Percentiles rank a stretch among this genome's conserved stretches.
These are phyloP conservation scores for Trypanosoma congolense DNA, from an alignment of 208 protist species.

Conservation along the genomic window DNA sequence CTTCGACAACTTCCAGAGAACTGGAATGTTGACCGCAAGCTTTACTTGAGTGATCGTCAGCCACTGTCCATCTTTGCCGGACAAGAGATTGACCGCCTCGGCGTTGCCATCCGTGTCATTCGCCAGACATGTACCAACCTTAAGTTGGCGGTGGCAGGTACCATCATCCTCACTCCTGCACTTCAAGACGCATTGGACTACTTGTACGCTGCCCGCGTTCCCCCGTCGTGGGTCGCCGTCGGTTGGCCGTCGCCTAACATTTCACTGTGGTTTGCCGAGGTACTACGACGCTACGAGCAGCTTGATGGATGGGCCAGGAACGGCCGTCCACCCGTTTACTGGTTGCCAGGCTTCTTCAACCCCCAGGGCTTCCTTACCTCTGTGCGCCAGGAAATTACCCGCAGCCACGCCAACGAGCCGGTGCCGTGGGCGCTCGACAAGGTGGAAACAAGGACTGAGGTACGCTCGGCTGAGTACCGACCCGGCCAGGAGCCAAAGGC, in stretches of 20 bases:
- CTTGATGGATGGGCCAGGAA: constrained; percentile 89
- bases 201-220: constrained; percentile 95
- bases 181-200: constrained; percentile 94
- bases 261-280: constrained; percentile 95
- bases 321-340: constrained; percentile 93
- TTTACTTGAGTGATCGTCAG: constrained; percentile 76
- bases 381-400: constrained; percentile 96
- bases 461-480: constrained; percentile 90
- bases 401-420: constrained; percentile 85
- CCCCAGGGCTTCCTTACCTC: constrained; percentile 98
- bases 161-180: constrained; percentile 95
- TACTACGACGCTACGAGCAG: constrained; percentile 94
- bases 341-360: constrained; percentile 99
- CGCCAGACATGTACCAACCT: constrained; percentile 90
- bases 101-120: constrained; percentile 72
- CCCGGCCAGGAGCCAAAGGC: constrained; percentile 88
- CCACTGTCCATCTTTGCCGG: constrained; percentile 95
- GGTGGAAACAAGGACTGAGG: constrained; percentile 92
- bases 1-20: constrained; percentile 89
- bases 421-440: constrained; percentile 96
- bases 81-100: constrained; percentile 96
- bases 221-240: constrained; percentile 92
- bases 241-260: constrained; percentile 95
- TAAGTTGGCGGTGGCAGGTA: constrained; percentile 95
- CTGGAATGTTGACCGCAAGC: constrained; percentile 84